Base-by-base conservation (phyloP, 2,329 filamentous ascomycete genomes). In the Sphaerulina populicola region DNA sequence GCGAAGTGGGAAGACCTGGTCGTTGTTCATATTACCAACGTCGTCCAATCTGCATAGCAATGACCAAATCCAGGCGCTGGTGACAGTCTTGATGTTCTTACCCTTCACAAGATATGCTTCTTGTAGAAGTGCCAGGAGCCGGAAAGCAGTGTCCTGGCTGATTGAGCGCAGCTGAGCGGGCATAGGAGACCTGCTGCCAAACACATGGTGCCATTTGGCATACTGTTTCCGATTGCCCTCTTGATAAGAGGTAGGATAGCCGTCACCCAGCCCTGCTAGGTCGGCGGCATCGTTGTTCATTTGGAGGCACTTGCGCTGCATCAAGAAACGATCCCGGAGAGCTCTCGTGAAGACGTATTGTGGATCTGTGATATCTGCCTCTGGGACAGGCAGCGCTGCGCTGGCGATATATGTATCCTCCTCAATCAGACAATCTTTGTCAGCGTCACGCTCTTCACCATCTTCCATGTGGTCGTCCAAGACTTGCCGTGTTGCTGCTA, bases 11-110 rank as follows among this genome's bases (percentile, higher is more conserved):
- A 82, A 83, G 30, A 94, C 79, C 62, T 93, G 85, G 39, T 81
- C 78, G 56, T 87, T 85, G 54, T 81, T 80, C 66, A 96, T 72
- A 66, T 86, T 82, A 1, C 88, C 88, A 8, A 80, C 72, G 33
- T 66, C 63, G 33, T 86, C 83, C 52, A 91, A 76, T 51, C 82
- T 78, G 2, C 86, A 88, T 40, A 96, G 73, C 51, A 95, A 69
- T 0, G 85, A 82, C 90, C 89, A 96, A 3, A 87, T 73, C 91
- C 91, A 97, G 12, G 81, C 77, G 53, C 88, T 89, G 4, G 86
- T 81, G 43, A 82, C 78, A 60, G 79, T 77, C 23, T 80, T 74
- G 29, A 88, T 72, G 29, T 77, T 74, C 18, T 74, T 69, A n/a
- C 77, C 78, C 44, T 76, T 77, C 41, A 76, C 77, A 47, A 85